phyloP scores from a whole-genome alignment of 1,284 basidiomycete species.

The Austroboletus niveus region DNA sequence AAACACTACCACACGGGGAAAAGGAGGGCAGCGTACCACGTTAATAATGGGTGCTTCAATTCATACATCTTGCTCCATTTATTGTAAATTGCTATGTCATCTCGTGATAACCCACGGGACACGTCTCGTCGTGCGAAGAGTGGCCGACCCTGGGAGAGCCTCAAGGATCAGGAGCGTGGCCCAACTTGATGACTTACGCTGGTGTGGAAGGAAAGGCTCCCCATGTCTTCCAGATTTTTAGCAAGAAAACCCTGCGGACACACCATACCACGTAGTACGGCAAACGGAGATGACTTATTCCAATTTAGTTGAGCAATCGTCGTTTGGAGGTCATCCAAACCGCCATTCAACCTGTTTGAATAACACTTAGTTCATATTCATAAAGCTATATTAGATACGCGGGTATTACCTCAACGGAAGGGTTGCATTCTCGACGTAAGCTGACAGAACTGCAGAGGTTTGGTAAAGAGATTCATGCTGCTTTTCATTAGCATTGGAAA shows the following conservation, averaged over 20 bases:
- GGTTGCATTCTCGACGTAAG: conserved; percentile 66
- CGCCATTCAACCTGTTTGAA: conserved; percentile 37
- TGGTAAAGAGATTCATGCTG: conserved; percentile 50
- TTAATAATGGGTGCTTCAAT: conserved; percentile 34
- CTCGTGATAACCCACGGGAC: conserved; percentile 50
- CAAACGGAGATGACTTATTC: conserved; percentile 53
- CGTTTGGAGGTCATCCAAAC: conserved; percentile 44
- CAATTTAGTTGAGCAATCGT: conserved; percentile 53
- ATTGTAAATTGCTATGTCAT: conserved; percentile 38
- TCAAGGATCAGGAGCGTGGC: background rate
- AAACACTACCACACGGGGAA: background rate
- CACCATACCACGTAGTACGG: conserved; percentile 55
- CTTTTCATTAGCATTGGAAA: conserved; percentile 7
- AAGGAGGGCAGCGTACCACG: conserved; percentile 30
- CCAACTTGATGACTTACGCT: conserved; percentile 11
- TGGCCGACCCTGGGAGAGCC: conserved; percentile 11
- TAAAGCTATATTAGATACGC: background rate
- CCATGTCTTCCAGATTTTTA: conserved; percentile 30
- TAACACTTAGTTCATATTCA: background rate
- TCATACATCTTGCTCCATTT: conserved; percentile 34
- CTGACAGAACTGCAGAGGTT: conserved; percentile 61
- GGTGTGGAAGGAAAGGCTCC: conserved; percentile 46
- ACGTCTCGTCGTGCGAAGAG: conserved; percentile 49
- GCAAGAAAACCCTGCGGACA: conserved; percentile 36
- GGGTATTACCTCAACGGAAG: conserved; percentile 57